Conservation (phyloP, 2,329 filamentous ascomycete genomes). For the Fusarium armeniacum region DNA sequence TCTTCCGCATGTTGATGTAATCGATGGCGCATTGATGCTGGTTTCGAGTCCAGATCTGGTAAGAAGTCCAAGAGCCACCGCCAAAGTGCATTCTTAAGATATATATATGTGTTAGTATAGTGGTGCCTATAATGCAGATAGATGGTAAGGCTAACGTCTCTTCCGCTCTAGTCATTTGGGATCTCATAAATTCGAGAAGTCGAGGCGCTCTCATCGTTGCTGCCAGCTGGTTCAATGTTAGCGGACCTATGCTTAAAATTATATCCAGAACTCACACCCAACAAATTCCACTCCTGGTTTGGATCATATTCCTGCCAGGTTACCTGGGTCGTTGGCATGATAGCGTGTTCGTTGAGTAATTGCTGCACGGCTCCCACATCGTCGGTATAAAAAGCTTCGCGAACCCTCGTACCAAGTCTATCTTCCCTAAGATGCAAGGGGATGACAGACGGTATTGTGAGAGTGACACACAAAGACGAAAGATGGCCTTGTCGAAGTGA, state of each 20-base stretch:
- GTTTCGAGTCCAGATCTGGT: not conserved
- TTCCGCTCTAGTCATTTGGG: not conserved
- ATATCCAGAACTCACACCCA: not conserved
- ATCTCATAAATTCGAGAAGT: not conserved
- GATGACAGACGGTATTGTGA: constrained; percentile 17
- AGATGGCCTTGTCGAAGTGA: not conserved
- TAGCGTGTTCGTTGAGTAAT: not conserved
- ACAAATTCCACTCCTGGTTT: not conserved
- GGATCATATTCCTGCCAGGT: not conserved
- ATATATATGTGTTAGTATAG: not conserved
- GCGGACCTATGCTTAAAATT: rapidly evolving
- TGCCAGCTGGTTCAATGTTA: not conserved
- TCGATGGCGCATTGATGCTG: not conserved
- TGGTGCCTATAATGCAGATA: rapidly evolving
- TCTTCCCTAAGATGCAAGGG: rapidly evolving
- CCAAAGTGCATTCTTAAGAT: not conserved
- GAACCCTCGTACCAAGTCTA: not conserved
- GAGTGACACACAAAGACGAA: not conserved
- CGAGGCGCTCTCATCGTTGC: not conserved
- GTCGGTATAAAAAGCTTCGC: rapidly evolving
- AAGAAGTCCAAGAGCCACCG: rapidly evolving
- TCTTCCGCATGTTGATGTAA: not conserved
- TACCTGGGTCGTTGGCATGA: not conserved
- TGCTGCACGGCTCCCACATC: rapidly evolving
- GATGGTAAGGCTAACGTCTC: not conserved